Percentiles rank a stretch among this genome's conserved stretches.
These are phyloP conservation scores for Globisporangium lucens DNA, from an alignment of 352 stramenopile genomes.

Conservation along the genomic window DNA sequence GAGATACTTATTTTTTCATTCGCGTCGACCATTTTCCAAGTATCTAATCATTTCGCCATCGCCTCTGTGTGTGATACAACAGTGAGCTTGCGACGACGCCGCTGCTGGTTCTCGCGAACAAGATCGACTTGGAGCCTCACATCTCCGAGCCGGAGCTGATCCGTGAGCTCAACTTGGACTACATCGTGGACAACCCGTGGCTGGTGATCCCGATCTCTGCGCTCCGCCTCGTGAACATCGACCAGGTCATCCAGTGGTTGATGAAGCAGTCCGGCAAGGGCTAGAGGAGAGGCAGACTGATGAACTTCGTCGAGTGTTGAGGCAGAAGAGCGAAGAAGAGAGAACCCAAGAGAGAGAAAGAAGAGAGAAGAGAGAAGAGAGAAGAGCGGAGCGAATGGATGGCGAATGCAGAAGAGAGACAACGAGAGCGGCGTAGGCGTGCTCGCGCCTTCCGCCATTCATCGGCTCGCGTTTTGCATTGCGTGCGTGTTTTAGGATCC, in stretches of 20 bases:
- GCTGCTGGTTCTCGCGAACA: slow-evolving; percentile 97
- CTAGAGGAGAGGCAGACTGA: slow-evolving; percentile 26
- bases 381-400: slow-evolving; percentile 1
- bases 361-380: slow-evolving; percentile 10
- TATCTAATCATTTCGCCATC: slow-evolving; percentile 1
- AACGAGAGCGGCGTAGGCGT: neutral
- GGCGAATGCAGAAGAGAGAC: neutral
- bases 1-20: slow-evolving; percentile 2
- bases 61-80: slow-evolving; percentile 1
- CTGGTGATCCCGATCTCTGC: slow-evolving; percentile 98
- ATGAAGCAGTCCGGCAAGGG: slow-evolving; percentile 93
- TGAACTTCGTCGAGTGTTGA: neutral
- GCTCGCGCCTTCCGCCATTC: neutral
- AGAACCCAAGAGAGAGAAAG: slow-evolving; percentile 6
- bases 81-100: slow-evolving; percentile 90
- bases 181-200: slow-evolving; percentile 98
- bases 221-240: slow-evolving; percentile 95
- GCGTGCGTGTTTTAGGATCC: slow-evolving; percentile 9
- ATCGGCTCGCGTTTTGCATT: slow-evolving; percentile 8
- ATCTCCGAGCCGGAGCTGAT: slow-evolving; percentile 90
- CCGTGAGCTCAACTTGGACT: slow-evolving; percentile 96
- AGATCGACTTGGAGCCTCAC: slow-evolving; percentile 97
- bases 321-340: slow-evolving; percentile 8
- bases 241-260: slow-evolving; percentile 97
- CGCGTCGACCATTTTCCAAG: neutral